Conservation (phyloP, 495 filamentous ascomycete genomes). For the Annulohypoxylon stygium region DNA sequence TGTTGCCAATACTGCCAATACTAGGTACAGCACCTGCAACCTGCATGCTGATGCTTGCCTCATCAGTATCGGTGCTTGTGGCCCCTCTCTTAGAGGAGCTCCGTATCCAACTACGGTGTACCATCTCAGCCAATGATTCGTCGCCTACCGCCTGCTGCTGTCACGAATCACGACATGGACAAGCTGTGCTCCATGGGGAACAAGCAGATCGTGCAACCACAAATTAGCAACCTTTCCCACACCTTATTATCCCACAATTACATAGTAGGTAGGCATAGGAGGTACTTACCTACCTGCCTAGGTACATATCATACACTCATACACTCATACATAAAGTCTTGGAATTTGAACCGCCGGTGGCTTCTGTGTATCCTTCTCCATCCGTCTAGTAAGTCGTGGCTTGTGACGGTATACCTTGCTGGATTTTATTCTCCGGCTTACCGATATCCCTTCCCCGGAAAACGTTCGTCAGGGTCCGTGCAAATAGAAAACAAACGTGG, state of each 20-base stretch:
- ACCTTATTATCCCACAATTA: slow-evolving; percentile 26
- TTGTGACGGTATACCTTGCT: slow-evolving; percentile 22
- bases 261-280: slow-evolving; percentile 29
- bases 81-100: slow-evolving; percentile 15
- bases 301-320: no score
- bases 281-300: no score
- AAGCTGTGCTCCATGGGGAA: slow-evolving; percentile 43
- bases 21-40: background rate
- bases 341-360: slow-evolving; percentile 9
- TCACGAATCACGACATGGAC: slow-evolving; percentile 41
- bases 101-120: slow-evolving; percentile 32
- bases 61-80: slow-evolving; percentile 37
- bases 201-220: slow-evolving; percentile 41
- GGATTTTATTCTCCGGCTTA: slow-evolving; percentile 38
- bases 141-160: slow-evolving; percentile 26
- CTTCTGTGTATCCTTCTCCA: slow-evolving; percentile 43
- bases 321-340: background rate
- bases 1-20: slow-evolving; percentile 9
- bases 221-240: slow-evolving; percentile 30
- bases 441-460: slow-evolving; percentile 23
- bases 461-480: slow-evolving; percentile 13
- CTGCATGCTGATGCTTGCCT: slow-evolving; percentile 32
- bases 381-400: slow-evolving; percentile 19
- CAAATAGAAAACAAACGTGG: slow-evolving; percentile 35
- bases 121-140: slow-evolving; percentile 27